Evolutionary conservation across 306 rosid species (phyloP).

Genomic region (Quercus mongolica): DNA sequence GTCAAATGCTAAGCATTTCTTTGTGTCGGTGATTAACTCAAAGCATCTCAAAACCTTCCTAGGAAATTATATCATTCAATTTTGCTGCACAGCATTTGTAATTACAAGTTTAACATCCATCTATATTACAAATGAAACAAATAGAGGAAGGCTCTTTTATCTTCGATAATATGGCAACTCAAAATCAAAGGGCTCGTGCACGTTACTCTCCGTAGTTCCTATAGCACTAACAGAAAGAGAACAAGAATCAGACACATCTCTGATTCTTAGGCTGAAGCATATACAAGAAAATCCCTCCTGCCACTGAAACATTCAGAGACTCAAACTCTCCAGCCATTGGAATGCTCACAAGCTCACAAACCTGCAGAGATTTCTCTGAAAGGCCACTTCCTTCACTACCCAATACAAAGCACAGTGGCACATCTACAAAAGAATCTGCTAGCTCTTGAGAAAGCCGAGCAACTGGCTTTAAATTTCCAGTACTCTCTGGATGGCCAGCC

Average conservation of each 20-base stretch:
- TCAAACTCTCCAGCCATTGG: constrained; percentile 86
- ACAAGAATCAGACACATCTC: neutral
- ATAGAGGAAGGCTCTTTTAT: neutral
- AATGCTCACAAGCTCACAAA: constrained; percentile 86
- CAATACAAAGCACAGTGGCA: constrained; percentile 71
- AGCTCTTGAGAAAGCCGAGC: constrained; percentile 48
- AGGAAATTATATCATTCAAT: neutral
- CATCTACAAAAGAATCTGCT: constrained; percentile 42
- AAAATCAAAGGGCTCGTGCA: neutral
- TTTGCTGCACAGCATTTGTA: neutral
- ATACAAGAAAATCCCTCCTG: constrained; percentile 94
- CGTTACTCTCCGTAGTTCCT: neutral
- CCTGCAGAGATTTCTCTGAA: constrained; percentile 49
- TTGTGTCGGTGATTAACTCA: too few species aligned
- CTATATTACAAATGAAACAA: neutral
- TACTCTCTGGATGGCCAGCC: constrained; percentile 72
- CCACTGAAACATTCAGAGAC: constrained; percentile 95
- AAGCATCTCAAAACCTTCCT: neutral
- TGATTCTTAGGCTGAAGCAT: constrained; percentile 50
- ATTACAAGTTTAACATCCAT: neutral
- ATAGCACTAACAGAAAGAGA: neutral
- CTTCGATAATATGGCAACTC: neutral
- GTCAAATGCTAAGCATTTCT: too few species aligned
- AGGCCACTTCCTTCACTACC: constrained; percentile 95
- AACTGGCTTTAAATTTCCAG: constrained; percentile 39